phyloP scores from a whole-genome alignment of 129 eudicot species.

The Erigeron canadensis region DNA sequence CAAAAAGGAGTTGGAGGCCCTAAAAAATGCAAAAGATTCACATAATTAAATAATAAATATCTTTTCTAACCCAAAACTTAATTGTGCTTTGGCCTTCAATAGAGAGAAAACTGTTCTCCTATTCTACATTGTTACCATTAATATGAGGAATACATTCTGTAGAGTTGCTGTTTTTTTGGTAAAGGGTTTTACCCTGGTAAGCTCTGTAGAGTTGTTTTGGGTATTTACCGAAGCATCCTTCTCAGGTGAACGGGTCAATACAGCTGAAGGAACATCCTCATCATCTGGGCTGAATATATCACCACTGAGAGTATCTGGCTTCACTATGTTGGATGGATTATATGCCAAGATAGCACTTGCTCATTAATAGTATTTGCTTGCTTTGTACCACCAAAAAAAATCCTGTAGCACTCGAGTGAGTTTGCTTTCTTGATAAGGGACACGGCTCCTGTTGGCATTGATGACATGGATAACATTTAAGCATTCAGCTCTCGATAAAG shows the following conservation, averaged over 20 bases:
- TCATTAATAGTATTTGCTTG: constrained; percentile 26
- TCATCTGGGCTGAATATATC: constrained; percentile 25
- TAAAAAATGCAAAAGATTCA: constrained; percentile 48
- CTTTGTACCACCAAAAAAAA: constrained; percentile 50
- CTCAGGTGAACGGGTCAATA: constrained; percentile 23
- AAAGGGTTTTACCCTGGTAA: too few relatives aligned
- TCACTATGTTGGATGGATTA: constrained; percentile 16
- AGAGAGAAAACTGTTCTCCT: constrained; percentile 36
- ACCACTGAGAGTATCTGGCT: constrained; percentile 6
- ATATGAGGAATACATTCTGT: constrained; percentile 17
- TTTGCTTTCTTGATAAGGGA: constrained; percentile 87
- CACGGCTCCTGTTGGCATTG: constrained; percentile 57
- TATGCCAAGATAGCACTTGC: too few relatives aligned
- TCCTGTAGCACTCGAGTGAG: constrained; percentile 74
- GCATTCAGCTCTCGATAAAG: too few relatives aligned
- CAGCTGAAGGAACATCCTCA: constrained; percentile 27
- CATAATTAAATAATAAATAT: too few relatives aligned
- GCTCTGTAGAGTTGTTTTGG: too few relatives aligned
- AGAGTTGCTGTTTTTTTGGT: too few relatives aligned
- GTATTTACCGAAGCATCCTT: constrained; percentile 38
- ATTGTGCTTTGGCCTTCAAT: constrained; percentile 49
- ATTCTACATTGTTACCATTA: constrained; percentile 32
- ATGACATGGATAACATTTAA: constrained; percentile 76
- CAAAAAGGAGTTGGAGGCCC: constrained; percentile 45
- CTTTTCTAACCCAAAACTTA: constrained; percentile 52